Evolutionary conservation across 2,329 filamentous ascomycete genomes (phyloP).

Genomic region (Alternaria angustiovoidea): DNA sequence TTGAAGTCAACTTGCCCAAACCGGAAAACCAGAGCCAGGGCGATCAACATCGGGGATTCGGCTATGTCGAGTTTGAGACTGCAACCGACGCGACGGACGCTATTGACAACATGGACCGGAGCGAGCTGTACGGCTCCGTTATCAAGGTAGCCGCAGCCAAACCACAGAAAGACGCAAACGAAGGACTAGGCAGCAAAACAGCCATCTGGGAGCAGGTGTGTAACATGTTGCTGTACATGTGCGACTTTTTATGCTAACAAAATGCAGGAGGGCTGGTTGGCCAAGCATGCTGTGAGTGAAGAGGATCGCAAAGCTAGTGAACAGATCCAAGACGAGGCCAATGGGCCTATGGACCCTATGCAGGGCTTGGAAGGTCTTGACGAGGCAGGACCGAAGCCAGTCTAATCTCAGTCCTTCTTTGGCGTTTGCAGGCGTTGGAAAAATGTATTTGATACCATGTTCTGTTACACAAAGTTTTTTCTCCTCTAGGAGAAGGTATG

Average conservation of each 20-base stretch:
- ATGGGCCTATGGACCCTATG: constrained; percentile 83
- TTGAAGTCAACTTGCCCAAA: constrained; percentile 89
- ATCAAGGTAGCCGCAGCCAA: constrained; percentile 94
- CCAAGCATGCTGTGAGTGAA: constrained; percentile 83
- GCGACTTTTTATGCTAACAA: constrained; percentile 19
- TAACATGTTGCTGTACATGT: constrained; percentile 26
- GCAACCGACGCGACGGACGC: constrained; percentile 88
- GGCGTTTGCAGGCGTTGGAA: constrained; percentile 28
- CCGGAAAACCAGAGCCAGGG: constrained; percentile 80
- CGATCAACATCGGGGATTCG: constrained; percentile 88
- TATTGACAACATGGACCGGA: constrained; percentile 99
- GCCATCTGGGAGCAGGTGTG: constrained; percentile 96
- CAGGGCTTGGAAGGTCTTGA: constrained; percentile 92
- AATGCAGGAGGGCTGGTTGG: constrained; percentile 86
- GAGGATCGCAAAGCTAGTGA: constrained; percentile 74
- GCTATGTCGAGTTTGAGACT: constrained; percentile 93
- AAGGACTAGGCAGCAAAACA: constrained; percentile 89
- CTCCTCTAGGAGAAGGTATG: not conserved
- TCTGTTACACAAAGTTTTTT: constrained; percentile 1
- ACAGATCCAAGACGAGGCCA: constrained; percentile 60
- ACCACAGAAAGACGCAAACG: constrained; percentile 84
- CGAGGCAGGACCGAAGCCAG: constrained; percentile 87
- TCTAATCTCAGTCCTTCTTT: constrained; percentile 52
- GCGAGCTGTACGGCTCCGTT: constrained; percentile 89
- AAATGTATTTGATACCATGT: constrained; percentile 17